A percentile compares a stretch with the other conserved stretches of the same genome.
phyloP scores from a whole-genome alignment of 495 filamentous ascomycete species.

The Pseudevernia furfuracea region DNA sequence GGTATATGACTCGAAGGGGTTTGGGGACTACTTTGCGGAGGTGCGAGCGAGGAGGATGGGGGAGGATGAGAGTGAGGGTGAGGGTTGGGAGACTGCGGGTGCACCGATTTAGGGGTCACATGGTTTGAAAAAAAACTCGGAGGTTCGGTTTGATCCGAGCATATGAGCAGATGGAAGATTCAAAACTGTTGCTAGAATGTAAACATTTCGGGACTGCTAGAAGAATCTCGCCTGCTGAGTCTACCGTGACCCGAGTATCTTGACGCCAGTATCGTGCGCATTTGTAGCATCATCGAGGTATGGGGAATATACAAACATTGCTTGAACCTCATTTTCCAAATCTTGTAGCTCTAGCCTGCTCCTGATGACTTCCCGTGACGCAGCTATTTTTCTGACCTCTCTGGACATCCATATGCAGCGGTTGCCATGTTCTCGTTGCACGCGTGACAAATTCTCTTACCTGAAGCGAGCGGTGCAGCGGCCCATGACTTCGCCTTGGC shows the following conservation, averaged over 20 bases:
- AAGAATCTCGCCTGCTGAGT: background rate
- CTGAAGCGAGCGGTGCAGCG: constrained; percentile 83
- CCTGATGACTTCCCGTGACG: background rate
- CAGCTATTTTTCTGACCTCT: background rate
- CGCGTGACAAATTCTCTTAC: constrained; percentile 25
- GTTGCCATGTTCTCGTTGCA: background rate
- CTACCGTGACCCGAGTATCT: background rate
- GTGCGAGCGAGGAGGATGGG: background rate
- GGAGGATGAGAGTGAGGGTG: background rate
- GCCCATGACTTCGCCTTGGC: constrained; percentile 98
- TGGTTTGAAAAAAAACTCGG: too few relatives aligned
- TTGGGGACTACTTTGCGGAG: background rate
- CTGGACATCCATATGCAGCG: background rate
- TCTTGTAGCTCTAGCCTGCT: background rate
- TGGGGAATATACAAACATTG: constrained; percentile 6
- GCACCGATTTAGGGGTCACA: background rate
- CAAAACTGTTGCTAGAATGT: too few relatives aligned
- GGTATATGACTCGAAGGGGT: constrained; percentile 11
- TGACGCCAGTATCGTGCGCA: background rate
- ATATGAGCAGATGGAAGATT: too few relatives aligned
- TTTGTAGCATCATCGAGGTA: background rate
- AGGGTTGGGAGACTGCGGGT: background rate
- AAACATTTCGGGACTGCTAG: background rate
- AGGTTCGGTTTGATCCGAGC: too few relatives aligned
- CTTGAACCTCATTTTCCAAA: background rate